Percentiles rank a stretch among this genome's conserved stretches.
These are phyloP conservation scores for Oleoguttula mirabilis DNA, from an alignment of 495 filamentous ascomycete genomes.

Conservation along the genomic window DNA sequence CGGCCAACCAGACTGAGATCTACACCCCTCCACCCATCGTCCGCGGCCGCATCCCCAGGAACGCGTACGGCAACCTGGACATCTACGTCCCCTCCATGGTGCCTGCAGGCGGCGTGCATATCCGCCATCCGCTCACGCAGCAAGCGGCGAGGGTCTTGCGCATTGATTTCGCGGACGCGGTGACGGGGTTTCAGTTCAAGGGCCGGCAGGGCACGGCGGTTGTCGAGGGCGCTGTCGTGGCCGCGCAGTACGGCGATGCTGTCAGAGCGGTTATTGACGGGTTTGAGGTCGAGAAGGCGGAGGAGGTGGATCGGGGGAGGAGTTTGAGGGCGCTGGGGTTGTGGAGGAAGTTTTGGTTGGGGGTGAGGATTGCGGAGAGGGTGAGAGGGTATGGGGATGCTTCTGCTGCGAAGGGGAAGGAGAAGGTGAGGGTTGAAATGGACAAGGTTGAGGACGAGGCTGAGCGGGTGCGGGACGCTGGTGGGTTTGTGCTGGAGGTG, in stretches of 20 bases:
- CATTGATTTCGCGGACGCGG: conserved; percentile 76
- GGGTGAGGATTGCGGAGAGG: conserved; percentile 64
- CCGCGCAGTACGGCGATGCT: conserved; percentile 56
- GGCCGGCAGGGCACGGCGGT: conserved; percentile 71
- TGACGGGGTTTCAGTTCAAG: conserved; percentile 80
- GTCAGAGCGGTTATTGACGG: conserved; percentile 54
- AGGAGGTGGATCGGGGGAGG: conserved; percentile 45
- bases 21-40: conserved; percentile 68
- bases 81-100: conserved; percentile 90
- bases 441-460: too few species aligned
- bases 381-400: conserved; percentile 47
- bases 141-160: conserved; percentile 64
- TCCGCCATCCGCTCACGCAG: conserved; percentile 51
- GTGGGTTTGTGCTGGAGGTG: conserved; percentile 21
- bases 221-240: conserved; percentile 62
- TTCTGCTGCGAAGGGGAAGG: conserved; percentile 31
- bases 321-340: conserved; percentile 46
- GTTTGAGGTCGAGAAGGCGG: conserved; percentile 48
- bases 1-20: conserved; percentile 57
- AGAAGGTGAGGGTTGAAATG: conserved; percentile 12
- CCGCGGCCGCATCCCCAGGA: conserved; percentile 66
- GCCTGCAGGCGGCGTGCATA: conserved; percentile 65
- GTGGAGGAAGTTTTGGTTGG: conserved; percentile 69
- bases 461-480: conserved; percentile 13
- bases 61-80: conserved; percentile 80